phyloP scores from a whole-genome alignment of 1,139 yeast species.

The Scheffersomyces stambukii region DNA sequence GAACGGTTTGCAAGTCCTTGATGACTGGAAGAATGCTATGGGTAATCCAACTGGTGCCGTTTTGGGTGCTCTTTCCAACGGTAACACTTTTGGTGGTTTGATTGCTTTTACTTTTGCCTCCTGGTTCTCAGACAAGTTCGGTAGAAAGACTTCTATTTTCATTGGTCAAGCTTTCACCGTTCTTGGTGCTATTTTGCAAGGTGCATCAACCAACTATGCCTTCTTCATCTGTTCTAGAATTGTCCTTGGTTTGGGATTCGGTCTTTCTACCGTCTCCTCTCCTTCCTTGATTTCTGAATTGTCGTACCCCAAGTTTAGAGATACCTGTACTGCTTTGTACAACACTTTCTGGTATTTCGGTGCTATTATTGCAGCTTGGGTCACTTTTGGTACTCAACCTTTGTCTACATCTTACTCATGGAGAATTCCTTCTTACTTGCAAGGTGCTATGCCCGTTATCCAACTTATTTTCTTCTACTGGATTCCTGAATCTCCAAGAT shows the following conservation, averaged over 20 bases:
- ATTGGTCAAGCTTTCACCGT: slow-evolving; percentile 24
- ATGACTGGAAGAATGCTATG: slow-evolving; percentile 31
- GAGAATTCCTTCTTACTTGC: slow-evolving; percentile 47
- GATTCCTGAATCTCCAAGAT: slow-evolving; percentile 49
- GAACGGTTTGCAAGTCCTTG: slow-evolving; percentile 47
- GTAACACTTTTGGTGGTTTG: slow-evolving; percentile 22
- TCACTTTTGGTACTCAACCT: slow-evolving; percentile 43
- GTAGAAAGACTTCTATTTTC: slow-evolving; percentile 29
- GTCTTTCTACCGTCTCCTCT: slow-evolving; percentile 33
- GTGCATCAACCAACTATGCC: slow-evolving; percentile 34
- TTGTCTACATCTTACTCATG: slow-evolving; percentile 29
- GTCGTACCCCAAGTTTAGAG: slow-evolving; percentile 48
- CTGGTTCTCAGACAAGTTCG: slow-evolving; percentile 23
- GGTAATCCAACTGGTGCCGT: slow-evolving; percentile 38
- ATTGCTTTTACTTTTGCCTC: slow-evolving; percentile 18
- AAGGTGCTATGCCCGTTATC: slow-evolving; percentile 31
- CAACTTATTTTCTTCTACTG: slow-evolving; percentile 23
- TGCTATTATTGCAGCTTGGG: slow-evolving; percentile 53
- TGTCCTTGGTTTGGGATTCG: slow-evolving; percentile 40
- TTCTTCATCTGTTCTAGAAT: slow-evolving; percentile 37
- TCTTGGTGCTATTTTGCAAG: slow-evolving; percentile 41
- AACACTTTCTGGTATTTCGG: slow-evolving; percentile 52
- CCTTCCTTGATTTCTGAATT: slow-evolving; percentile 38
- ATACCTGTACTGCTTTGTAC: slow-evolving; percentile 40
- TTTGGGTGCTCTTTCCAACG: slow-evolving; percentile 43